Evolutionary conservation across 2,329 filamentous ascomycete species (phyloP).

Genomic region (Blumeria graminis): DNA sequence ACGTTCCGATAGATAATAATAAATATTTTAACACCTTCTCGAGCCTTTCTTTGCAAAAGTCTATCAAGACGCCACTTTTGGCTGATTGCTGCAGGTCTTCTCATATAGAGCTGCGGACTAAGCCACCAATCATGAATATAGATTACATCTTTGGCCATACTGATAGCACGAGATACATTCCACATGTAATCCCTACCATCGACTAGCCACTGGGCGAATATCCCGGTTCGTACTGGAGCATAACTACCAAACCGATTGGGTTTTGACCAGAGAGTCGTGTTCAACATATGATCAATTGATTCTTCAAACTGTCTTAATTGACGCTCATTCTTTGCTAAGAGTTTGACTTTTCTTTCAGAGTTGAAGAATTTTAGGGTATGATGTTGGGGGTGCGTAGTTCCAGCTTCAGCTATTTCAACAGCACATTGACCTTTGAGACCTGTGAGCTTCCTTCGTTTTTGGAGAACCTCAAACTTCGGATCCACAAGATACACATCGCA

Average conservation of each 20-base stretch:
- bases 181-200: slow-evolving; percentile 98
- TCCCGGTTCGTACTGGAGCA: slow-evolving; percentile 63
- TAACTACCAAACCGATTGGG: slow-evolving; percentile 81
- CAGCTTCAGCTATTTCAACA: slow-evolving; percentile 19
- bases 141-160: slow-evolving; percentile 90
- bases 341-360: slow-evolving; percentile 72
- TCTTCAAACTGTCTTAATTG: slow-evolving; percentile 82
- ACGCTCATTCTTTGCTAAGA: slow-evolving; percentile 76
- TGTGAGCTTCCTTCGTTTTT: slow-evolving; percentile 36
- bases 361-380: slow-evolving; percentile 78
- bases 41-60: slow-evolving; percentile 75
- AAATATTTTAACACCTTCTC: slow-evolving; percentile 90
- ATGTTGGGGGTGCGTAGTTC: slow-evolving; percentile 30
- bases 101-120: slow-evolving; percentile 85
- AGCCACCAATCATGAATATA: slow-evolving; percentile 99
- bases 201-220: slow-evolving; percentile 88
- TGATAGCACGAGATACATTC: slow-evolving; percentile 91
- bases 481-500: slow-evolving; percentile 98
- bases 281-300: slow-evolving; percentile 68
- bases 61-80: slow-evolving; percentile 94
- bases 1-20: slow-evolving; percentile 97
- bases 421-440: slow-evolving; percentile 33
- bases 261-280: slow-evolving; percentile 59
- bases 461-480: slow-evolving; percentile 58
- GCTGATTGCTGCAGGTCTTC: slow-evolving; percentile 79